Conservation (phyloP, 2,329 filamentous ascomycete genomes). For the Nannizziopsis barbatae region DNA sequence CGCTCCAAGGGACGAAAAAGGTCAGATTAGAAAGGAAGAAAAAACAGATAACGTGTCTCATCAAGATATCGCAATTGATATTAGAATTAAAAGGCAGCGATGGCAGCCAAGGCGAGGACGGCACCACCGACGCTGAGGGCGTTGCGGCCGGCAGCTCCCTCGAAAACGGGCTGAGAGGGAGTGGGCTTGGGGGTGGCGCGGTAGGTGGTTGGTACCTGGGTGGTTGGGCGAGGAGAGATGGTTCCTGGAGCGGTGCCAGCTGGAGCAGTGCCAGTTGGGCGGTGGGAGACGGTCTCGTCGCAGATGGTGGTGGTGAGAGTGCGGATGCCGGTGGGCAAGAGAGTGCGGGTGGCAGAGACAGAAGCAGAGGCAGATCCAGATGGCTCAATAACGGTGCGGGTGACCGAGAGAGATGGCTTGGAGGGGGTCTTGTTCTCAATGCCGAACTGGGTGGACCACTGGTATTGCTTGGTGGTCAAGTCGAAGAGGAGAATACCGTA, state of each 20-base stretch:
- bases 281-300: conserved; percentile 15
- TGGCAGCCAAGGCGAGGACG: conserved; percentile 14
- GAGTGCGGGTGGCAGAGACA: conserved; percentile 1
- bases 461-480: conserved; percentile 49
- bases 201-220: conserved; percentile 7
- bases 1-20: background rate
- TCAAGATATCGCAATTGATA: conserved; percentile 5
- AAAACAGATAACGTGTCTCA: conserved; percentile 6
- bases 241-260: conserved; percentile 14
- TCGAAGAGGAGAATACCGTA: conserved; percentile 54
- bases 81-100: conserved; percentile 16
- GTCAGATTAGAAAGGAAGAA: conserved; percentile 1
- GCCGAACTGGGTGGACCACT: conserved; percentile 53
- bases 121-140: conserved; percentile 14
- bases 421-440: conserved; percentile 30
- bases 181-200: conserved; percentile 12
- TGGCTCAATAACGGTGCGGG: conserved; percentile 11
- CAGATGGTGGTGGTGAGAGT: conserved; percentile 21
- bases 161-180: conserved; percentile 9
- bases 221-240: conserved; percentile 6
- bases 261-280: conserved; percentile 14
- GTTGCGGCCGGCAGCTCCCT: conserved; percentile 15
- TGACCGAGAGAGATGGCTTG: conserved; percentile 8
- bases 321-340: conserved; percentile 10
- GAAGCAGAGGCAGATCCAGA: conserved; percentile 6